Evolutionary conservation across 2,329 filamentous ascomycete genomes (phyloP), one percentile per base, ranked within the genome.

Genomic region (Fusarium devonianum): DNA sequence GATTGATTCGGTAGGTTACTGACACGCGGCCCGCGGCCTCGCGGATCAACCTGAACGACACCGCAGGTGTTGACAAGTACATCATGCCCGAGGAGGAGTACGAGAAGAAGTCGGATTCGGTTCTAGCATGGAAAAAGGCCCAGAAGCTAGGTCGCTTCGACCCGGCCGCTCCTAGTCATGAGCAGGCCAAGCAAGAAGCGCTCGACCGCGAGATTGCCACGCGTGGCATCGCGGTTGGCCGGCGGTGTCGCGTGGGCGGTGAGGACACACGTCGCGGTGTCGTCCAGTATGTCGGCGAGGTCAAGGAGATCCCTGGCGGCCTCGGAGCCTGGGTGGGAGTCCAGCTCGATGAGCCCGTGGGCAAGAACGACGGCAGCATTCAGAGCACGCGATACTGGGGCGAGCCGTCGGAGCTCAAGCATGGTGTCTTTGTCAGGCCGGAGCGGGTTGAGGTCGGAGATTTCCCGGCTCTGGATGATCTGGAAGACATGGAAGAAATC

Each of bases 61-160:
- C 89, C 33, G 88, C 88, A 32, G 81, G 84, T 8, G 91, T 97
- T 5, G 85, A 92, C 47, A 97, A 97, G 76, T 97, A 94, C 71
- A 84, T 88, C 56, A 88, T 99, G 81, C 90, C 92, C n/a, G 79
- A 82, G 41, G 81, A 87, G 38, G 88, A 92, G 67, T 99, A 99
- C 74, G 91, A 92, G 69, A 84, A 85, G 66, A 91, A 92, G 67
- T 79, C 85, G 32, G 90, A 97, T 73, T 93, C 89, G 4, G 94
- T 99, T 11, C 82, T 97, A 17, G 90, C 92, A 5, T 97, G 92
- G 92, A 99, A 99, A 75, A 93, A 90, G 75, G 78, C 85, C n/a
- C 87, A 96, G 72, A 92, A 95, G 70, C 83, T 97, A n/a, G 94
- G 94, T 39, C 90, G 94, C 25, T 99, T 99, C 73, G 91, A 97